phyloP scores from a whole-genome alignment of 345 rosid species.

The Pugionium dolabratum region DNA sequence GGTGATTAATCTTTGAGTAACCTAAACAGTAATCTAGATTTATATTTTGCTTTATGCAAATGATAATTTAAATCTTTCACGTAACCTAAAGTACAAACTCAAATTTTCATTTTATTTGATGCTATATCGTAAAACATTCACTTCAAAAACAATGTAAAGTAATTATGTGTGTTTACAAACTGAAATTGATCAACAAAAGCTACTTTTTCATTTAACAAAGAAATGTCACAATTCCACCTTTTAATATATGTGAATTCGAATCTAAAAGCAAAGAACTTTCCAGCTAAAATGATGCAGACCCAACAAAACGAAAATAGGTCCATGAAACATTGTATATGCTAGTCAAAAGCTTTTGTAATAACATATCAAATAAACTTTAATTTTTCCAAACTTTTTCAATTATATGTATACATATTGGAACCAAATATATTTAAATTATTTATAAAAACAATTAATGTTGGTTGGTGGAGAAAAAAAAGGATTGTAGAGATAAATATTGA shows the following conservation, averaged over 20 bases:
- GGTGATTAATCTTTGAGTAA: too few relatives aligned
- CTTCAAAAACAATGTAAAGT: too few relatives aligned
- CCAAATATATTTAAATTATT: background rate
- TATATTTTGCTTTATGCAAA: too few relatives aligned
- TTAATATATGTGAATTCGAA: conserved; percentile 5
- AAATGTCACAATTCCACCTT: too few relatives aligned
- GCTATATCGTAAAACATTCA: too few relatives aligned
- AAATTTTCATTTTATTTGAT: too few relatives aligned
- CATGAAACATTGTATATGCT: conserved; percentile 34
- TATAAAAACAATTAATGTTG: conserved; percentile 25
- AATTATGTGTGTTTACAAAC: too few relatives aligned
- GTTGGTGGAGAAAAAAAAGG: conserved; percentile 43
- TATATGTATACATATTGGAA: background rate
- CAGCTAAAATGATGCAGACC: conserved; percentile 38
- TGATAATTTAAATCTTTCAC: too few relatives aligned
- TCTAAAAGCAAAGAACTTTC: conserved; percentile 30
- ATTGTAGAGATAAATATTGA: conserved; percentile 36
- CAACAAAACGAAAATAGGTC: conserved; percentile 21
- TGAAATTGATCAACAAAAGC: too few relatives aligned
- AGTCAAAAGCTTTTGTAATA: conserved; percentile 32
- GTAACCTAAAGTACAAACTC: too few relatives aligned
- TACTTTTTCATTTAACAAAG: too few relatives aligned
- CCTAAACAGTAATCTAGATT: too few relatives aligned
- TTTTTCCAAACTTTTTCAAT: conserved; percentile 15
- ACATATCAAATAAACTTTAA: background rate